Base-by-base conservation (phyloP, 2,329 filamentous ascomycete species). In the Fusarium armeniacum region DNA sequence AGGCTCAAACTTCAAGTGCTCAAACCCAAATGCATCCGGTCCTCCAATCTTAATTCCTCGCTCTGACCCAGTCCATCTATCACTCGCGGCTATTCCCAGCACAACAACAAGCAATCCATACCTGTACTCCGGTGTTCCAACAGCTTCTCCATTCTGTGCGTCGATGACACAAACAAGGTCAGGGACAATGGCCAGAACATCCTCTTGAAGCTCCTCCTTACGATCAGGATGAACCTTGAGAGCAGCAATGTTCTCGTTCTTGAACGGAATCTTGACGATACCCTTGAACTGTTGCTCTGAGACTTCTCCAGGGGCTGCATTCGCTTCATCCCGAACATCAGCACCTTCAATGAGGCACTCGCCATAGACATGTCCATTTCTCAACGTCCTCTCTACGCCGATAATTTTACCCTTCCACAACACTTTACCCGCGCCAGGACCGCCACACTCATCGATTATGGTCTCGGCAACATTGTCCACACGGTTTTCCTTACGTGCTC, bases 171-270 rank as follows among this genome's bases (percentile, higher is more conserved):
- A 80, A 55, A 89, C 85, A 9, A 89, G 76, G 59, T 89, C 87
- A 0, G 87, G 87, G 3, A 87, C 87, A 3, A 85, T 81, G 2
- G 84, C 84, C 2, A 89, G 73, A 0, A 87, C 77, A 33, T 82
- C 77, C 30, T 81, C 78, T 44, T 80, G 79, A 6, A 66, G 75
- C 57, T 84, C 83, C n/a, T 78, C 75, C 2, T 74, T 69, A 16
- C 78, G 70, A 13, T 75, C 75, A 8, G 78, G 56, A 28, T 73
- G 68, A 1, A 81, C 67, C 52, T 72, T 78, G 46, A 84, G 78
- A 0, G 86, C 89, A n/a, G 86, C 86, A 45, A 92, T 90, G 72
- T 92, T 92, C 74, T 93, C 90, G 76, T 92, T 92, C 79, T 91
- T 91, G 81, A 92, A 92, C 0, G 90, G 89, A 50, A 92, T 89